A percentile compares a stretch with the other conserved stretches of the same genome.
Evolutionary conservation across 306 rosid species (phyloP).

Genomic region (Clitoria ternatea): DNA sequence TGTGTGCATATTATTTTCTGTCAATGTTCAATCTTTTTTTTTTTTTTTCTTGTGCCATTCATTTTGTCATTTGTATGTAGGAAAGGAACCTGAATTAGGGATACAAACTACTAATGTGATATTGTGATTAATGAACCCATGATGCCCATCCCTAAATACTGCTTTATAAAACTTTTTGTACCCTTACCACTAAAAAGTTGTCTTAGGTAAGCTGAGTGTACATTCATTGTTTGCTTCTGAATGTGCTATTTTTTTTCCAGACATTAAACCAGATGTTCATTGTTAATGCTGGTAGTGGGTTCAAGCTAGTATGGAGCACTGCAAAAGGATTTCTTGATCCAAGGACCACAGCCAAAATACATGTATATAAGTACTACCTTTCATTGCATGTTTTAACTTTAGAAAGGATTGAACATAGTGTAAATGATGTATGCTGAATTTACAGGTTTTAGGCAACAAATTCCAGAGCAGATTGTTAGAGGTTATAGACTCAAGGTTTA

Average conservation of each 20-base stretch:
- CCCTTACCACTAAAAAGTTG: not conserved
- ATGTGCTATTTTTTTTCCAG: conserved; percentile 47
- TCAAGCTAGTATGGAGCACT: conserved; percentile 83
- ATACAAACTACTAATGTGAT: not conserved
- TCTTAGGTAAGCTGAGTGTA: not conserved
- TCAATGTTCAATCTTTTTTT: not conserved
- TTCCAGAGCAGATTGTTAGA: conserved; percentile 65
- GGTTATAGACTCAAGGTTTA: conserved; percentile 78
- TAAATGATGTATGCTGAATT: conserved; percentile 25
- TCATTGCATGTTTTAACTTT: conserved; percentile 22
- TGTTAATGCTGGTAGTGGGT: conserved; percentile 92
- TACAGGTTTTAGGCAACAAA: conserved; percentile 83
- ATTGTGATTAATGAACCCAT: not conserved
- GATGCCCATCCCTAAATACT: not conserved
- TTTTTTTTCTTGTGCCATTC: not conserved
- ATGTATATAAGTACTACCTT: conserved; percentile 43
- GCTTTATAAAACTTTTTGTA: not conserved
- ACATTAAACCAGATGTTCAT: conserved; percentile 94
- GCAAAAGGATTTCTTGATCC: conserved; percentile 93
- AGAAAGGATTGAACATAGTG: conserved; percentile 20
- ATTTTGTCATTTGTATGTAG: not conserved
- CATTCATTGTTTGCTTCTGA: conserved; percentile 30
- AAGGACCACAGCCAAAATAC: conserved; percentile 87
- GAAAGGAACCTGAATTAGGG: conserved; percentile 19
- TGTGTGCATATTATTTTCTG: not conserved